phyloP scores from a whole-genome alignment of 129 eudicot genomes.

The Arctium lappa region DNA sequence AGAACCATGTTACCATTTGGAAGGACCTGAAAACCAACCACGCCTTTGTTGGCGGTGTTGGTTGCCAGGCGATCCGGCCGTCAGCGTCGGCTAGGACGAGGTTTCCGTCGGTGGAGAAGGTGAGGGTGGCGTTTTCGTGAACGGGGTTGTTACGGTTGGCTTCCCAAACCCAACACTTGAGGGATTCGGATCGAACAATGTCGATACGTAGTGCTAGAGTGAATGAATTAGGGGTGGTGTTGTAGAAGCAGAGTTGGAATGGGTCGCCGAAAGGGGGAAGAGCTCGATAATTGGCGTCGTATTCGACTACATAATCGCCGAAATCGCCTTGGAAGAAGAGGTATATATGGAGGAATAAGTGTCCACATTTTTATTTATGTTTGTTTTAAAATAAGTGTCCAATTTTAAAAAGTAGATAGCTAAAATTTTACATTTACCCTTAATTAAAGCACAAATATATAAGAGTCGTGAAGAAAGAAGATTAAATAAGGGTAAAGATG shows the following conservation, averaged over 20 bases:
- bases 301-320: conserved; percentile 40
- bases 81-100: conserved; percentile 49
- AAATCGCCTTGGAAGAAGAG: conserved; percentile 24
- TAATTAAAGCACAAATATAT: no score
- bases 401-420: no score
- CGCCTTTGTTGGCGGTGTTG: conserved; percentile 58
- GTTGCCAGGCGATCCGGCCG: conserved; percentile 56
- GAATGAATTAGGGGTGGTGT: conserved; percentile 51
- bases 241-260: conserved; percentile 54
- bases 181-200: conserved; percentile 16
- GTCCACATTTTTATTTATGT: no score
- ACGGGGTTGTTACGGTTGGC: conserved; percentile 57
- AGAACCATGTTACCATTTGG: conserved; percentile 60
- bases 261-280: conserved; percentile 27
- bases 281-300: conserved; percentile 31
- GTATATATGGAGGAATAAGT: conserved; percentile 5
- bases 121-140: conserved; percentile 43
- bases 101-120: conserved; percentile 45
- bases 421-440: no score
- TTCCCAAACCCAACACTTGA: conserved; percentile 63
- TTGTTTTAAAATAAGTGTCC: no score
- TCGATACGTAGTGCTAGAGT: conserved; percentile 53
- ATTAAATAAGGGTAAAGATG: no score
- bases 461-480: no score
- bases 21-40: conserved; percentile 41